Evolutionary conservation across 2,329 filamentous ascomycete species (phyloP).

Genomic region (Aulographum hederae): DNA sequence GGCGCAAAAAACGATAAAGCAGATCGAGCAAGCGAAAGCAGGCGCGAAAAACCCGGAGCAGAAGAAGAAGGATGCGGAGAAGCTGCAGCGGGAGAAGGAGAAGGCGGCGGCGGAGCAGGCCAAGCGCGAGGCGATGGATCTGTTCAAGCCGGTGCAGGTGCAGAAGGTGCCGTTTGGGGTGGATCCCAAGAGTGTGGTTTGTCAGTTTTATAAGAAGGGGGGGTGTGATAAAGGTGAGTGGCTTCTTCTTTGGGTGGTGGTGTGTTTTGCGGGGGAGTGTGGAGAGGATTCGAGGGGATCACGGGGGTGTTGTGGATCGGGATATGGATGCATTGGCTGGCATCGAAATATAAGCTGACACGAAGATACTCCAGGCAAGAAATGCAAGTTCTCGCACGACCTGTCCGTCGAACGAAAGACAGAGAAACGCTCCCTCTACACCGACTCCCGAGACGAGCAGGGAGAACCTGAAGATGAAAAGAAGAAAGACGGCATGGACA

Average conservation of each 20-base stretch:
- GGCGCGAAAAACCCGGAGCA: slow-evolving; percentile 67
- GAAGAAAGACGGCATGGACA: slow-evolving; percentile 80
- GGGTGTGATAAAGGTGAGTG: slow-evolving; percentile 69
- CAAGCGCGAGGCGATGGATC: slow-evolving; percentile 56
- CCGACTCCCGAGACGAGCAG: slow-evolving; percentile 59
- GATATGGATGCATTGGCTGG: too few relatives aligned
- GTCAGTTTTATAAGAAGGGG: slow-evolving; percentile 93
- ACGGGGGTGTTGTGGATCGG: too few relatives aligned
- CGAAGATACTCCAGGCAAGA: slow-evolving; percentile 33
- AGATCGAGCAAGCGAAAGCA: slow-evolving; percentile 56
- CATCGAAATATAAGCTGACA: too few relatives aligned
- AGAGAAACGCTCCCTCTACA: slow-evolving; percentile 82
- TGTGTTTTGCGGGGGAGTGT: not conserved
- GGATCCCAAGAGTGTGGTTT: slow-evolving; percentile 92
- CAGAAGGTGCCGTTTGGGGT: slow-evolving; percentile 97
- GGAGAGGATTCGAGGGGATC: not conserved
- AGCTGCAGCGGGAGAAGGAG: slow-evolving; percentile 55
- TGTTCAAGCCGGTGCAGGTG: slow-evolving; percentile 86
- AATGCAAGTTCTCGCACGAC: slow-evolving; percentile 97
- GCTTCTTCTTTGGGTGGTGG: not conserved
- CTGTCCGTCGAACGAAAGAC: slow-evolving; percentile 75
- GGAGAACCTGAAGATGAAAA: slow-evolving; percentile 52
- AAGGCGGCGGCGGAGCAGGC: slow-evolving; percentile 82
- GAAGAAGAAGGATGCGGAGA: slow-evolving; percentile 57
- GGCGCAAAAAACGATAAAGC: slow-evolving; percentile 79